Evolutionary conservation across 2,329 filamentous ascomycete species (phyloP).

Genomic region (Fusarium austroafricanum): DNA sequence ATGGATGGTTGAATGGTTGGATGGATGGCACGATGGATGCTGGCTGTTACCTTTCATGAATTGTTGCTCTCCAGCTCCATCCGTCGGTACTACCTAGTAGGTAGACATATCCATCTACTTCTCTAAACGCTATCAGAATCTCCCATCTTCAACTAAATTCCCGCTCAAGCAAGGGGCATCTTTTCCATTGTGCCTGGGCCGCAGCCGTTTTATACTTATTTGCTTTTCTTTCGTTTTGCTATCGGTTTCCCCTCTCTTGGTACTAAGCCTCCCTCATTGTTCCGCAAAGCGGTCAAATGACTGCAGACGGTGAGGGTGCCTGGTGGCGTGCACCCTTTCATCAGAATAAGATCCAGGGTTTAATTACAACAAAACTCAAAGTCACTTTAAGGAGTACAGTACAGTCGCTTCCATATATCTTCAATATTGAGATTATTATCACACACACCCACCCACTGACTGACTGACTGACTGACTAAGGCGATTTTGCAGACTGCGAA

Average conservation of each 20-base stretch:
- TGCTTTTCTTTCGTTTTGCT: not conserved
- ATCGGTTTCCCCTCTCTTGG: not conserved
- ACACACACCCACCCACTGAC: not conserved
- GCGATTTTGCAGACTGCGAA: not conserved
- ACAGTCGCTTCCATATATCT: not conserved
- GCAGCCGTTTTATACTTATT: constrained; percentile 3
- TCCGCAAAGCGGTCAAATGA: constrained; percentile 20
- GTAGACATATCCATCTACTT: not conserved
- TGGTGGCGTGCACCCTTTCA: constrained; percentile 20
- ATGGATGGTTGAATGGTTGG: not conserved
- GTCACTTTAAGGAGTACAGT: not conserved
- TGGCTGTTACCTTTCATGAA: not conserved
- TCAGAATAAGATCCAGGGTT: constrained; percentile 1
- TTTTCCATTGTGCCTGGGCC: constrained; percentile 3
- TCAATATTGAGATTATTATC: not conserved
- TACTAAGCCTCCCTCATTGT: not conserved
- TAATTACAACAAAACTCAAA: not conserved
- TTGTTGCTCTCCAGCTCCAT: not conserved
- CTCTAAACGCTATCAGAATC: not conserved
- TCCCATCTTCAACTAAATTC: not conserved
- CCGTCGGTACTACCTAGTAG: too few species aligned
- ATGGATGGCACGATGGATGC: not conserved
- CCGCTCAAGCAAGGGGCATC: not conserved
- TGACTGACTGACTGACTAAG: not conserved
- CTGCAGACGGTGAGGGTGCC: not conserved